A percentile compares a stretch with the other conserved stretches of the same genome.
phyloP scores from a whole-genome alignment of 768 basidiomycete genomes.

The Royoungia palumana region DNA sequence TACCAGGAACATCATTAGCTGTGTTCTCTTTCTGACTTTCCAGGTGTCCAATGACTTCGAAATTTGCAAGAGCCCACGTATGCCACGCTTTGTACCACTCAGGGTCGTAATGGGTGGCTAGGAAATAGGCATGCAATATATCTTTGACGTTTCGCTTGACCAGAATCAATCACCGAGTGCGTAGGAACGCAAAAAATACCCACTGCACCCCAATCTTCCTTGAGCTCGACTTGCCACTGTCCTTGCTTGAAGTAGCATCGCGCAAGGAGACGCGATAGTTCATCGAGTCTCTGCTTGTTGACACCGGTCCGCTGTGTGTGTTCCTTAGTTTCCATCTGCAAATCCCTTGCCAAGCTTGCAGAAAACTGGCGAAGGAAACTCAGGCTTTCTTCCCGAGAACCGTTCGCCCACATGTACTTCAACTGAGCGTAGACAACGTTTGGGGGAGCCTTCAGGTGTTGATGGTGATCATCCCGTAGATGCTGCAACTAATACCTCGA shows the following conservation, averaged over 20 bases:
- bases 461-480: constrained; percentile 48
- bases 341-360: constrained; percentile 66
- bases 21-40: constrained; percentile 62
- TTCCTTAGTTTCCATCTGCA: constrained; percentile 58
- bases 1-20: constrained; percentile 54
- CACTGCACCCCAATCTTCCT: constrained; percentile 77
- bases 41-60: constrained; percentile 83
- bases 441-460: constrained; percentile 75
- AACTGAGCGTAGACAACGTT: constrained; percentile 95
- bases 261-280: constrained; percentile 85
- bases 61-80: constrained; percentile 96
- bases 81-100: constrained; percentile 99
- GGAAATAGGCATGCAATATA: constrained; percentile 78
- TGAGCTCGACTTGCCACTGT: constrained; percentile 85
- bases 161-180: constrained; percentile 9
- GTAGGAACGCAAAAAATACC: constrained; percentile 27
- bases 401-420: constrained; percentile 93
- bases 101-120: constrained; percentile 88
- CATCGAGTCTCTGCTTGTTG: constrained; percentile 57
- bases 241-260: constrained; percentile 96
- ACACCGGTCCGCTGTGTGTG: constrained; percentile 48
- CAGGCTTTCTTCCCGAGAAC: constrained; percentile 74
- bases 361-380: constrained; percentile 81
- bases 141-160: constrained; percentile 71
- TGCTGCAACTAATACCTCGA: constrained; percentile 37